These are phyloP conservation scores for Limtongozyma cylindracea DNA, from an alignment of 805 yeast species.

Conservation along the genomic window DNA sequence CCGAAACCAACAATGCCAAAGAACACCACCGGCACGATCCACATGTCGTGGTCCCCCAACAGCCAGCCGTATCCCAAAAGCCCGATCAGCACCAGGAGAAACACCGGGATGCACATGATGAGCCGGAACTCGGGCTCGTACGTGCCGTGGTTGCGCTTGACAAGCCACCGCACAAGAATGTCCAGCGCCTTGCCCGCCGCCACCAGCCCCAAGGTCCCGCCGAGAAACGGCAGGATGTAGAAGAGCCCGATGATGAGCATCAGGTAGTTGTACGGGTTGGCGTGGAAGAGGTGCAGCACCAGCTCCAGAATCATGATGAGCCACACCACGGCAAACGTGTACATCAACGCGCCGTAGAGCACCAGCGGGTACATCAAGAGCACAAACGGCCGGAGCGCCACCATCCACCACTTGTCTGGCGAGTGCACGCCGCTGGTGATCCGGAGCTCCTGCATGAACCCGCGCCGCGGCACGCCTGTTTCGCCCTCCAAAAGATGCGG, in stretches of 20 bases:
- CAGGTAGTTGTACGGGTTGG: conserved; percentile 17
- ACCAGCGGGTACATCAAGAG: conserved; percentile 24
- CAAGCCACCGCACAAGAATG: conserved; percentile 15
- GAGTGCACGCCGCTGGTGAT: conserved; percentile 23
- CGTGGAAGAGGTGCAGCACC: conserved; percentile 20
- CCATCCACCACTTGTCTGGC: conserved; percentile 25
- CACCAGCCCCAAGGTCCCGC: conserved; percentile 30
- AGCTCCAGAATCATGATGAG: conserved; percentile 33
- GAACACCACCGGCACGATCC: conserved; percentile 34
- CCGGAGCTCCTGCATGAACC: conserved; percentile 9
- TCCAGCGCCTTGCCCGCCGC: conserved; percentile 26
- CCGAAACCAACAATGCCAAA: conserved; percentile 33
- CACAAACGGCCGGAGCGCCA: conserved; percentile 25
- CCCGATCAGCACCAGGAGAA: conserved; percentile 20
- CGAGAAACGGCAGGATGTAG: conserved; percentile 28
- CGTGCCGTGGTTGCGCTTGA: conserved; percentile 20
- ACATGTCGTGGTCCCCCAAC: conserved; percentile 14
- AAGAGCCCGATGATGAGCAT: conserved; percentile 23
- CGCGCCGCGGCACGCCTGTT: too few relatives aligned
- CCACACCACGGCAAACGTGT: conserved; percentile 37
- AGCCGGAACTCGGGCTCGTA: conserved; percentile 42
- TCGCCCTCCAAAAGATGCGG: too few relatives aligned
- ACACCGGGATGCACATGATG: conserved; percentile 21
- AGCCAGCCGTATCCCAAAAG: conserved; percentile 45
- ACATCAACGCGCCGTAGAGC: conserved; percentile 21